Base-by-base conservation (phyloP, 805 yeast genomes). In the Lachancea mirantina region DNA sequence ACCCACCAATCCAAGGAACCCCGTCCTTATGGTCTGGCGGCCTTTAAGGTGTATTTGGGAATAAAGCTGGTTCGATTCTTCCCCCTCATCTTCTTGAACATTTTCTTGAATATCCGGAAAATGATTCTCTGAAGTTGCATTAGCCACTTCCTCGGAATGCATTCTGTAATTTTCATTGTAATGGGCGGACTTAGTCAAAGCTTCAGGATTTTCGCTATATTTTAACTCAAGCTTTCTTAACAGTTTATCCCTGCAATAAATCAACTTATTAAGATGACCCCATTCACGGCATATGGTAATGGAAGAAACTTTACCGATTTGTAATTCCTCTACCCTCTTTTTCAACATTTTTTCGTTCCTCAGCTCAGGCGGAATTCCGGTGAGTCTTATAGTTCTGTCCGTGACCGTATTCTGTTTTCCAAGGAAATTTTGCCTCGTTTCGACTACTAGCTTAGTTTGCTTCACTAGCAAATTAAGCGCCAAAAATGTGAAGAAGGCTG, bases 381-480 rank as follows among this genome's bases (percentile, higher is more conserved):
- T 76, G 9, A 89, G 55, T 37, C 89, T 65, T 24, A 92, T 78
- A 1, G 97, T 92, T 52, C 95, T 69, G 64, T 89, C 97, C 0
- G 97, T 84, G 38, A 89, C 70, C 7, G 95, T 78, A 52, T 81
- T 81, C 54, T 88, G 96, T 41, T 70, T 72, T 0, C 97, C 96
- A 42, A 89, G 63, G 49, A 83, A 81, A 32, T 61, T 62, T 58
- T 89, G 97, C 41, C 97, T 72, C 44, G 82, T 78, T 31, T 67
- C 62, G 19, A 89, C 84, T 22, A 89, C 84, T 39, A 74, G 70
- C 41, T 67, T 67, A 0, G 96, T 82, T 47, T 83, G 88, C 10
- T 73, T 64, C 46, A 78, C 70, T 22, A 92, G 59, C 41, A 74
- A 65, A 42, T 65, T 68, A 14, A 75, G 62, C 0, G 87, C 70